Evolutionary conservation across 192 early-diverging fungal species (phyloP).

Genomic region (Ramicandelaber brevisporus): DNA sequence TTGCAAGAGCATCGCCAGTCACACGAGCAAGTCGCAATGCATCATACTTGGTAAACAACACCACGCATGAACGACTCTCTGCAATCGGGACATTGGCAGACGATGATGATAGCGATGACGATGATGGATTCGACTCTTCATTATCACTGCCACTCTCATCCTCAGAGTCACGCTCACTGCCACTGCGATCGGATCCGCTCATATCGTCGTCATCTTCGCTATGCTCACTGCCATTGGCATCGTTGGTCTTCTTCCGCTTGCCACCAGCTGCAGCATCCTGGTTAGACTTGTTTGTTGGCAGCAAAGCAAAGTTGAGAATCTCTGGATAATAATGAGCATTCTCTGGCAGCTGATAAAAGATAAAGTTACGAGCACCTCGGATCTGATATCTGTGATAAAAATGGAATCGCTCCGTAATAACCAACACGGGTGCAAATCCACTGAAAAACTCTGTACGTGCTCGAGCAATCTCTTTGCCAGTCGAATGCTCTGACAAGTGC

Average conservation of each 20-base stretch:
- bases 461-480: conserved; percentile 41
- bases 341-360: conserved; percentile 80
- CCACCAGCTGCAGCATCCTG: conserved; percentile 13
- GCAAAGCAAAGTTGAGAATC: conserved; percentile 41
- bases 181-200: too few relatives aligned
- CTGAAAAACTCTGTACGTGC: conserved; percentile 55
- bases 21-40: conserved; percentile 68
- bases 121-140: too few relatives aligned
- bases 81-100: too few relatives aligned
- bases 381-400: conserved; percentile 76
- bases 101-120: too few relatives aligned
- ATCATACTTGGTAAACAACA: conserved; percentile 59
- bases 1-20: conserved; percentile 49
- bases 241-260: conserved; percentile 20
- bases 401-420: conserved; percentile 91
- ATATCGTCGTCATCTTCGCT: too few relatives aligned
- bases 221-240: conserved; percentile 1
- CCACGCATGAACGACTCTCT: conserved; percentile 25
- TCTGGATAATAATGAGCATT: conserved; percentile 72
- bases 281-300: conserved; percentile 12
- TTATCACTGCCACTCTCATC: too few relatives aligned
- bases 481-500: conserved; percentile 80
- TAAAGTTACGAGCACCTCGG: conserved; percentile 52
- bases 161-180: too few relatives aligned
- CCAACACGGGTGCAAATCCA: conserved; percentile 44